Evolutionary conservation across 306 rosid species (phyloP), one percentile per base, ranked within the genome.

Genomic region (Geum urbanum): DNA sequence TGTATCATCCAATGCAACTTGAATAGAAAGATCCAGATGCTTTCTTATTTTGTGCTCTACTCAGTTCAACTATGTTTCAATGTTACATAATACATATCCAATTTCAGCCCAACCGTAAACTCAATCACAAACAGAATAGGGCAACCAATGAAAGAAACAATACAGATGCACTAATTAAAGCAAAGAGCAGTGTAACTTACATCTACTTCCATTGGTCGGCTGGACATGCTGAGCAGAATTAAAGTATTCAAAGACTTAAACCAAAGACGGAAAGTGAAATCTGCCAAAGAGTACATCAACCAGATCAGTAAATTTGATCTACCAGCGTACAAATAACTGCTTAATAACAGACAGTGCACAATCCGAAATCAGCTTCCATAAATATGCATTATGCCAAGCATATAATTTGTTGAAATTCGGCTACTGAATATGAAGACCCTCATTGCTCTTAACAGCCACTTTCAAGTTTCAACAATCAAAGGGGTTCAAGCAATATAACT

Each of bases 141-240:
- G 41, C 71, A 20, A 8, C 41, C 56, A 69, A 47, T 2, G 20
- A 52, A 27, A 40, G 19, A 16, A 35, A 63, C 20, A 20, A 69
- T 54, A 60, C 67, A 32, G 6, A 19, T 16, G 51, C 75, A 32
- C 12, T 27, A 27, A 40, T 24, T 52, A 32, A 65, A 24, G 24
- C 8, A 69, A 51, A 76, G 61, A 19, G 46, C 41, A 70, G 56
- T 19, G 55, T 27, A 73, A 80, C 98, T 86, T 82, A 86, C 98
- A 41, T 92, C 97, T 88, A 87, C 98, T 73, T 92, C 96, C 94
- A 85, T 78, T 67, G 96, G 90, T 12, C 85, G 83, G 74, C 91
- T 68, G 81, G 64, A 35, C 44, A 59, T 59, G 19, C 35, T 32
- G 45, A 59, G 13, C 45, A 0, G 45, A 14, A 59, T 43, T 4